Evolutionary conservation across 345 rosid species (phyloP).

Genomic region (Melastoma malabathricum): DNA sequence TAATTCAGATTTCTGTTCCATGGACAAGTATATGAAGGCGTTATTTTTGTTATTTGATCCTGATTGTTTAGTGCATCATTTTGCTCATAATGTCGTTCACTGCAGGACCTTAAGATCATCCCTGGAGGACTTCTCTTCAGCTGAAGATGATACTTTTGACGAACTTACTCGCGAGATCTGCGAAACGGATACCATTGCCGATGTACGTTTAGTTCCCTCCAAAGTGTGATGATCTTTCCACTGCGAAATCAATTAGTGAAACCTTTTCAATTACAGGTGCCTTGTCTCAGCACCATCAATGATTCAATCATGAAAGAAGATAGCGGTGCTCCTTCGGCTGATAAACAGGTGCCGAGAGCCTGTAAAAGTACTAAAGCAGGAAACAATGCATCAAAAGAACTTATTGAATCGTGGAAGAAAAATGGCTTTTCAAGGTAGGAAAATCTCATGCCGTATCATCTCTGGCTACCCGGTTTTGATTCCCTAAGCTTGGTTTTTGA

Average conservation of each 20-base stretch:
- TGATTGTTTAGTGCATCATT: too few species aligned
- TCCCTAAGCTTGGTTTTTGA: neutral
- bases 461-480: neutral
- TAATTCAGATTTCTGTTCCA: too few species aligned
- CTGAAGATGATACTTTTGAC: conserved; percentile 16
- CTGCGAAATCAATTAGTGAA: conserved; percentile 6
- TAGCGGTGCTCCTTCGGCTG: conserved; percentile 21
- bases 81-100: too few species aligned
- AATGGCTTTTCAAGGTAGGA: conserved; percentile 81
- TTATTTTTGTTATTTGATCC: too few species aligned
- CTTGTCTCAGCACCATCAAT: conserved; percentile 8
- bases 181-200: conserved; percentile 19
- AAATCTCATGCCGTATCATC: conserved; percentile 5
- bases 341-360: conserved; percentile 20
- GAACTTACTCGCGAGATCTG: conserved; percentile 11
- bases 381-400: conserved; percentile 53
- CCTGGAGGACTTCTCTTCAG: conserved; percentile 36
- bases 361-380: conserved; percentile 61
- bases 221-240: neutral
- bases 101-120: conserved; percentile 57
- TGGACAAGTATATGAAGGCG: too few species aligned
- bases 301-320: conserved; percentile 25
- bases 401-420: conserved; percentile 51
- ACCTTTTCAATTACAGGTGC: conserved; percentile 25
- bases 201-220: conserved; percentile 21